Evolutionary conservation across 345 rosid species (phyloP), one percentile per base, ranked within the genome.

Genomic region (Syzygium aqueum): DNA sequence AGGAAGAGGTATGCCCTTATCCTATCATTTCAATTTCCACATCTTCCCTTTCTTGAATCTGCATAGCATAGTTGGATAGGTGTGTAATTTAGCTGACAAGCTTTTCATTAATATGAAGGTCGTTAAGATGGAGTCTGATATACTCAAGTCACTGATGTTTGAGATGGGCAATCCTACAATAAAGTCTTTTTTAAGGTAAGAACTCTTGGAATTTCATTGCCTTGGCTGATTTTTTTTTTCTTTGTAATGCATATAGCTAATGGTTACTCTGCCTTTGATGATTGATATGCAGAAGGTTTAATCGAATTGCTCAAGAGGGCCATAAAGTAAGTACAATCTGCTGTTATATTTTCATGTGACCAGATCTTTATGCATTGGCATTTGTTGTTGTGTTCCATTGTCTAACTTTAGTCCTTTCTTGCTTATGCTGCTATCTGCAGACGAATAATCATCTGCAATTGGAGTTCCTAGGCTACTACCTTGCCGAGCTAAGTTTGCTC

Each of bases 401-500:
- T 53, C 65, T 83, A 21, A 88, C 53, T 63, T 7, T 77, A 52
- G 77, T 6, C n/a, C 8, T 77, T 27, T 85, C 61, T 59, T 50
- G 46, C 12, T 53, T 25, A 51, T 40, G 61, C 14, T 80, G 54
- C 87, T 53, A 85, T 63, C 67, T 63, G 43, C 87, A 77, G 53
- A 14, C 91, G 94, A 96, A 61, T 30, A 52, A 49, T 80, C 19
- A 90, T 84, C 89, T 92, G 87, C 93, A 88, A 57, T 85, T 94
- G 51, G 97, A 94, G 90, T 94, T 94, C 88, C 86, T 95, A 77
- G 91, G 94, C 27, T 92, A 87, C 88, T 94, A 93, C 90, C 93
- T 95, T 85, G 94, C 97, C 0, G 98, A 95, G 89, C 89, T 95
- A 61, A 94, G 97, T 88, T 88, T 95, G 92, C 86, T 95, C 88